These are phyloP conservation scores for Podaxis sp. DNA, from an alignment of 768 basidiomycete species.

Conservation along the genomic window DNA sequence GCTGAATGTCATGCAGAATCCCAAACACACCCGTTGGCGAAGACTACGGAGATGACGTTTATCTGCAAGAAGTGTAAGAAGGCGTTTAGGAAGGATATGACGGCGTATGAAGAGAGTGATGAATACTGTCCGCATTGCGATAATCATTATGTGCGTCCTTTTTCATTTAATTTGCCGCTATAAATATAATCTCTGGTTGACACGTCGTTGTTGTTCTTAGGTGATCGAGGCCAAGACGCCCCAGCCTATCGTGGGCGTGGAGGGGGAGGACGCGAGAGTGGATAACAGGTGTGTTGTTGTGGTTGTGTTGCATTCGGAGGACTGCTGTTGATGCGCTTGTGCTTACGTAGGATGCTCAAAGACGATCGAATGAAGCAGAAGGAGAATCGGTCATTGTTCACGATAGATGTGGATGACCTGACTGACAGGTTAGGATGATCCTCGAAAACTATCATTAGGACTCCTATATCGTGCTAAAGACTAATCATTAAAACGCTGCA, in stretches of 20 bases:
- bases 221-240: constrained; percentile 93
- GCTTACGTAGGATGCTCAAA: constrained; percentile 73
- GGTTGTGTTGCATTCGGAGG: neutral
- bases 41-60: constrained; percentile 68
- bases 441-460: neutral
- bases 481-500: too few relatives aligned
- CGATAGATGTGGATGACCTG: constrained; percentile 39
- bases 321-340: constrained; percentile 4
- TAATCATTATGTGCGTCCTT: constrained; percentile 89
- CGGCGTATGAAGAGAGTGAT: constrained; percentile 89
- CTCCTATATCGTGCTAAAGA: too few relatives aligned
- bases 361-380: constrained; percentile 75
- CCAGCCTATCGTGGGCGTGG: constrained; percentile 79
- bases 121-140: constrained; percentile 99
- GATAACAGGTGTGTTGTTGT: constrained; percentile 69
- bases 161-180: neutral
- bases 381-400: constrained; percentile 48
- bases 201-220: constrained; percentile 36
- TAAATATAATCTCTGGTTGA: neutral
- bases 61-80: constrained; percentile 68
- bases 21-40: constrained; percentile 69
- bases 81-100: constrained; percentile 96
- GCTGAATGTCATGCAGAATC: constrained; percentile 90
- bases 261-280: constrained; percentile 88
- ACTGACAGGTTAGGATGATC: constrained; percentile 48